Percentiles rank a stretch among this genome's conserved stretches.
These are phyloP conservation scores for Nannizzia gypsea DNA, from an alignment of 2,329 filamentous ascomycete genomes.

Conservation along the genomic window DNA sequence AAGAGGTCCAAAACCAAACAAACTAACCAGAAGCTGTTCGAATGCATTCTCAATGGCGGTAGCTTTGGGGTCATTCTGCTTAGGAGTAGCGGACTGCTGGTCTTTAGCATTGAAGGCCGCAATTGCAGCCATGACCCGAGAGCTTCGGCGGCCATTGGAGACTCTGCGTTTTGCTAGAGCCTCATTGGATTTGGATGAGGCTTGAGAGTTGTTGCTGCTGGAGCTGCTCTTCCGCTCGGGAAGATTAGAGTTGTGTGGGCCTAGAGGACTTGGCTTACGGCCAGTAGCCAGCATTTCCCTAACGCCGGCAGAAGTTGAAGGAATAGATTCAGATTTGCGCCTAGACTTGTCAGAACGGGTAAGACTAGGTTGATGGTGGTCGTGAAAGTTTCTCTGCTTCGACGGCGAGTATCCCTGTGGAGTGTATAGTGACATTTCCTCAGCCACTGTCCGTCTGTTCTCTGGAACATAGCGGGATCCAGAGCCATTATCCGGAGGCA, in stretches of 20 bases:
- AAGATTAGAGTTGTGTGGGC: constrained; percentile 5
- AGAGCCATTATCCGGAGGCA: constrained; percentile 18
- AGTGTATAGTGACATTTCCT: constrained; percentile 49
- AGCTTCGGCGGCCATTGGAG: constrained; percentile 36
- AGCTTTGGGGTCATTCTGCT: constrained; percentile 36
- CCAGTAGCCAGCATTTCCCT: constrained; percentile 23
- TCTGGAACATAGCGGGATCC: constrained; percentile 35
- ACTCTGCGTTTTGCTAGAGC: constrained; percentile 14
- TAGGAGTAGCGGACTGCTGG: constrained; percentile 32
- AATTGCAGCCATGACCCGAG: constrained; percentile 53
- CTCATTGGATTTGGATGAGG: constrained; percentile 1
- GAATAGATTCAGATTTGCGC: constrained; percentile 42
- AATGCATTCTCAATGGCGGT: constrained; percentile 50
- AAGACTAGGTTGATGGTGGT: constrained; percentile 38
- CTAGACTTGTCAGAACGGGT: constrained; percentile 33
- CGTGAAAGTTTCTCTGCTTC: constrained; percentile 51
- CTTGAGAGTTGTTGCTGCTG: constrained; percentile 12
- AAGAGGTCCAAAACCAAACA: constrained; percentile 39
- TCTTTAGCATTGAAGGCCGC: constrained; percentile 48
- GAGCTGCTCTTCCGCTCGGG: constrained; percentile 11
- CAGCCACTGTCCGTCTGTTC: constrained; percentile 36
- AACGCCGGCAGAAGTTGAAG: constrained; percentile 31
- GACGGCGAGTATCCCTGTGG: constrained; percentile 48
- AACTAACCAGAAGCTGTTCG: constrained; percentile 47
- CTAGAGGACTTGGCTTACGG: constrained; percentile 11